Conservation (phyloP, 2,329 filamentous ascomycete species). For the Trichoderma cornu-damae region DNA sequence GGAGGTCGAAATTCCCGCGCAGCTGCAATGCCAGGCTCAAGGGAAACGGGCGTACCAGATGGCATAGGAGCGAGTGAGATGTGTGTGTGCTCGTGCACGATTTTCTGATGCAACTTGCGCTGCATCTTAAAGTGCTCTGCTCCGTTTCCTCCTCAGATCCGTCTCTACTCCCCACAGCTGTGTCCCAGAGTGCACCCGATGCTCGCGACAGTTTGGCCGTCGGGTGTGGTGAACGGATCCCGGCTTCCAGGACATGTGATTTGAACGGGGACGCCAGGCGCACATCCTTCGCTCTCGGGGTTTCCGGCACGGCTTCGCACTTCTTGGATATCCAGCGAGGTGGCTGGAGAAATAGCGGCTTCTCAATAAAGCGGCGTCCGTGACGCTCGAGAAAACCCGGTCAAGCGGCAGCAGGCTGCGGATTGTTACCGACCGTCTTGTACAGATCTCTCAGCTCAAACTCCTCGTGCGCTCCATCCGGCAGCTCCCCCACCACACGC, state of each 20-base stretch:
- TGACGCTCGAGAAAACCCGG: not conserved
- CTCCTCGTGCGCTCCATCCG: slow-evolving; percentile 61
- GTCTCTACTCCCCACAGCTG: too few species aligned
- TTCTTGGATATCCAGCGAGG: not conserved
- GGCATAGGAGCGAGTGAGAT: not conserved
- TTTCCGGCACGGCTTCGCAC: too few species aligned
- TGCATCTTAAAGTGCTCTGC: not conserved
- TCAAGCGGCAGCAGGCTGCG: slow-evolving; percentile 32
- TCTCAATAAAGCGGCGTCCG: not conserved
- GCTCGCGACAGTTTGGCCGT: too few species aligned
- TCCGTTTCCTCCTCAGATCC: not conserved
- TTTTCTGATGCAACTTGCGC: not conserved
- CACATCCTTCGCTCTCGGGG: too few species aligned
- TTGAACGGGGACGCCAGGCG: too few species aligned
- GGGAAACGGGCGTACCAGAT: not conserved
- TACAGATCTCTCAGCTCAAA: slow-evolving; percentile 62
- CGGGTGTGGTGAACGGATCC: too few species aligned
- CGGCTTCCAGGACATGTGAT: too few species aligned
- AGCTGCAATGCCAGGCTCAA: not conserved
- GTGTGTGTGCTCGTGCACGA: too few species aligned
- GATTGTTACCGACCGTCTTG: slow-evolving; percentile 58
- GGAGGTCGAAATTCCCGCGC: not conserved
- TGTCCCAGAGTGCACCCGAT: too few species aligned
- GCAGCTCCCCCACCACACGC: slow-evolving; percentile 73
- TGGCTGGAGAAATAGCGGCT: not conserved